Evolutionary conservation across 352 stramenopile genomes (phyloP), one percentile per base, ranked within the genome.

Genomic region (Phytophthora pseudosyringae): DNA sequence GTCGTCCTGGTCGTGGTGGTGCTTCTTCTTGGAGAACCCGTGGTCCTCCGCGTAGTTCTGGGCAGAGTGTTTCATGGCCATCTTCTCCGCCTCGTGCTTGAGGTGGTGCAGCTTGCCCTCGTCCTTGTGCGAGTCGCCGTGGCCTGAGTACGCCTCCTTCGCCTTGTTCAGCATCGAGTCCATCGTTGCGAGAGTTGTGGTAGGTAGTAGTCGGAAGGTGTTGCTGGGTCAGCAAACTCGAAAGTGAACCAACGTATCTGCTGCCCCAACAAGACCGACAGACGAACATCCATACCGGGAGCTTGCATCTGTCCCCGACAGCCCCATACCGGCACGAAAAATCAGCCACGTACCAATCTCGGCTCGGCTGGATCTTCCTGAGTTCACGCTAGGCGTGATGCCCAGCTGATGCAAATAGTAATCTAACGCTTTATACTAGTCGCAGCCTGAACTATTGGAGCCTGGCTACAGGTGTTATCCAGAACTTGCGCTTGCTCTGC

Each of bases 111-210:
- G 41, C 29, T 25, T 56, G 10, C 15, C 25, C 12, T 35, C 29
- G 51, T 46, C 40, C 40, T 46, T 46, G 16, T 28, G 40, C 40
- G 40, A 46, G 40, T 46, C 16, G 13, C 40, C 40, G 40, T 46
- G 40, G 40, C 40, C 40, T 16, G 40, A n/a, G 18, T 46, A 46
- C 40, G 40, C 39, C n/a, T 72, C 64, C 31, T 64, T 72, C 1
- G 52, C 54, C 61, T 71, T 75, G 55, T 75, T 54, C 26, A 71
- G 15, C 41, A 75, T 72, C 41, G 65, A 70, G 39, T 65, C 59
- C 59, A 73, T 73, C 16, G 59, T 65, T 12, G 28, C 15, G 21
- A 29, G 4, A 21, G 40, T 36, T 16, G 21, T 21, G 21, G 21
- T 10, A 16, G 36, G 10, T 32, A 26, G 12, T 21, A 28, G 39